Conservation (phyloP, 208 protist species). For the Blastocrithidia nonstop region DNA sequence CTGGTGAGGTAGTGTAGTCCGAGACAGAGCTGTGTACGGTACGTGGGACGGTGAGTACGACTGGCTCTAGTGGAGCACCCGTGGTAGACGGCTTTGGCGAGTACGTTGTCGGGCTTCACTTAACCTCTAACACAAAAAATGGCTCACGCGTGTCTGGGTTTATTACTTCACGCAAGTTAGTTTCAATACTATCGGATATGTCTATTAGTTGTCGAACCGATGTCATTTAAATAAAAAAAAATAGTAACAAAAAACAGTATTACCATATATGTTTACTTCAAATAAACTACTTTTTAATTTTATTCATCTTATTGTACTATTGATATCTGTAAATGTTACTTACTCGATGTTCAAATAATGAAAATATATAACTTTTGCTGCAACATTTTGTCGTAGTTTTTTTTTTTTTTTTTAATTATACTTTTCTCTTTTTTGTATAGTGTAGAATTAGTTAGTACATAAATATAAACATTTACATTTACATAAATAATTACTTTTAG, state of each 20-base stretch:
- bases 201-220: conserved; percentile 22
- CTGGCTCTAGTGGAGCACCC: conserved; percentile 66
- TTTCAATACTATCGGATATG: conserved; percentile 59
- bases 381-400: too few species aligned
- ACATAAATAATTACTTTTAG: not conserved
- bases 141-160: conserved; percentile 72
- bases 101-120: conserved; percentile 64
- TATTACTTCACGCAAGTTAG: conserved; percentile 49
- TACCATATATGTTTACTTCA: not conserved
- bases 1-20: conserved; percentile 64
- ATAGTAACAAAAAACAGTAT: not conserved
- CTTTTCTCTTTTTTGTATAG: too few species aligned
- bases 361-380: too few species aligned
- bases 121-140: conserved; percentile 64
- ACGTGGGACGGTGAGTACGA: conserved; percentile 62
- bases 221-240: not conserved
- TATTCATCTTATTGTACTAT: too few species aligned
- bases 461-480: not conserved
- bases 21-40: conserved; percentile 21
- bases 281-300: too few species aligned
- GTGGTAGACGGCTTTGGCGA: conserved; percentile 69
- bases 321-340: too few species aligned
- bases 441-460: too few species aligned
- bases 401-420: too few species aligned
- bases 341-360: conserved; percentile 1